phyloP scores from a whole-genome alignment of 2,329 filamentous ascomycete species.

The Trichoderma sp. region DNA sequence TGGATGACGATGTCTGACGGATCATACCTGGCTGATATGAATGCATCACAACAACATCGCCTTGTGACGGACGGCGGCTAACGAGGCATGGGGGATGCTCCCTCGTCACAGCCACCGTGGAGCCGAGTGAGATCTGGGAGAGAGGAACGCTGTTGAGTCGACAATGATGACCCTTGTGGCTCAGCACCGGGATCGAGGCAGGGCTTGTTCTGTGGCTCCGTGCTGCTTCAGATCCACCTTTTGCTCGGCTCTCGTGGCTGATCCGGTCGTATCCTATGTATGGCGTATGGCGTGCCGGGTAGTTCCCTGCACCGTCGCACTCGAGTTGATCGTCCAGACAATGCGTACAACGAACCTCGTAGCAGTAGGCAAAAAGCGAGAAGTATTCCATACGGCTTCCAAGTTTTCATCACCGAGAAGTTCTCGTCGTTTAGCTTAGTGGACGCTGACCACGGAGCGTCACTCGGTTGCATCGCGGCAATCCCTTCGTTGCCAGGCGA shows the following conservation, averaged over 20 bases:
- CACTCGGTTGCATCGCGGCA: conserved; percentile 5
- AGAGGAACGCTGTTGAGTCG: not conserved
- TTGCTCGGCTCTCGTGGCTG: conserved; percentile 8
- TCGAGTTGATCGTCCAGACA: not conserved
- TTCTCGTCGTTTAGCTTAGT: conserved; percentile 1
- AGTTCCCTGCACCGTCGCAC: conserved; percentile 16
- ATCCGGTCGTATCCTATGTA: not conserved
- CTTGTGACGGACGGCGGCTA: conserved; percentile 16
- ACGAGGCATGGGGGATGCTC: conserved; percentile 12
- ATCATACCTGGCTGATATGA: not conserved
- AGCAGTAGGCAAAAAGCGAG: not conserved
- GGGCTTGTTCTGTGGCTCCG: conserved; percentile 10
- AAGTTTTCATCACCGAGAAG: no score
- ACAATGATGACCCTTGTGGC: conserved; percentile 23
- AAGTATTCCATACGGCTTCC: not conserved
- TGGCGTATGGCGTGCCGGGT: not conserved
- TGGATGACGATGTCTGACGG: conserved; percentile 20
- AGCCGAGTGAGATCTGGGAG: conserved; percentile 13
- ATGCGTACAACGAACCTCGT: not conserved
- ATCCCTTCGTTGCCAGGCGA: not conserved
- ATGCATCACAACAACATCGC: conserved; percentile 10
- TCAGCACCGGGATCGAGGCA: conserved; percentile 10
- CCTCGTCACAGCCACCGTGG: conserved; percentile 9
- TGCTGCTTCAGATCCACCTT: conserved; percentile 19
- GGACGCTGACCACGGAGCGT: conserved; percentile 1